Percentiles rank a stretch among this genome's conserved stretches.
Evolutionary conservation across 352 stramenopile species (phyloP).

Genomic region (Pythium volutum): DNA sequence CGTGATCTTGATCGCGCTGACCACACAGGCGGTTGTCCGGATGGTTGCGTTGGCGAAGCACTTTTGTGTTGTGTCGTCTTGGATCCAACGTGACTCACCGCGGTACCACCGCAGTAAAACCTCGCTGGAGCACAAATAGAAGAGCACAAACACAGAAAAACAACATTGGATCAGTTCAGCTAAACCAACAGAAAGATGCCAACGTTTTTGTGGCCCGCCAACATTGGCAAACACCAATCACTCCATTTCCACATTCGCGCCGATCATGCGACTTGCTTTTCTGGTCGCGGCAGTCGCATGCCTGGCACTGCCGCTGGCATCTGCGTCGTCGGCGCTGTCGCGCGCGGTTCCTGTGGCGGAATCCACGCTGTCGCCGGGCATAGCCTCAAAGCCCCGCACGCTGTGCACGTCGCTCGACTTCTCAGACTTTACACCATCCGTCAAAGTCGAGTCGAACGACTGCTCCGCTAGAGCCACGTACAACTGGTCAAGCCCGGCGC

Average conservation of each 20-base stretch:
- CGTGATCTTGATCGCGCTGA: no score
- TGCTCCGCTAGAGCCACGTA: conserved; percentile 7
- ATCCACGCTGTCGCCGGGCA: background rate
- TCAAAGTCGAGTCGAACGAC: background rate
- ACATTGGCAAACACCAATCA: background rate
- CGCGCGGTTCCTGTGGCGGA: background rate
- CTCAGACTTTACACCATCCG: background rate
- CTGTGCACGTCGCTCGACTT: conserved; percentile 1
- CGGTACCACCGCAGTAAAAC: no score
- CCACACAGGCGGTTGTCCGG: no score
- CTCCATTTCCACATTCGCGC: background rate
- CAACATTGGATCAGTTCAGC: no score
- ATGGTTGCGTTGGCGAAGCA: no score
- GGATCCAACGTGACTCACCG: no score
- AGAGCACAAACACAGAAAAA: no score
- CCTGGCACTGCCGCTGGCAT: background rate
- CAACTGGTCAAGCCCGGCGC: background rate
- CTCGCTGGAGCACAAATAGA: no score
- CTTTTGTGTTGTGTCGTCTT: no score
- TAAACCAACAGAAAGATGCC: background rate
- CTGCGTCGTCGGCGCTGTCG: background rate
- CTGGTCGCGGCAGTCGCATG: background rate
- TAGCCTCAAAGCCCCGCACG: background rate
- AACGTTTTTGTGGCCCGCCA: background rate
- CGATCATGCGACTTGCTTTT: background rate